These are phyloP conservation scores for Saraca asoca DNA, from an alignment of 331 rosid genomes.

Conservation along the genomic window DNA sequence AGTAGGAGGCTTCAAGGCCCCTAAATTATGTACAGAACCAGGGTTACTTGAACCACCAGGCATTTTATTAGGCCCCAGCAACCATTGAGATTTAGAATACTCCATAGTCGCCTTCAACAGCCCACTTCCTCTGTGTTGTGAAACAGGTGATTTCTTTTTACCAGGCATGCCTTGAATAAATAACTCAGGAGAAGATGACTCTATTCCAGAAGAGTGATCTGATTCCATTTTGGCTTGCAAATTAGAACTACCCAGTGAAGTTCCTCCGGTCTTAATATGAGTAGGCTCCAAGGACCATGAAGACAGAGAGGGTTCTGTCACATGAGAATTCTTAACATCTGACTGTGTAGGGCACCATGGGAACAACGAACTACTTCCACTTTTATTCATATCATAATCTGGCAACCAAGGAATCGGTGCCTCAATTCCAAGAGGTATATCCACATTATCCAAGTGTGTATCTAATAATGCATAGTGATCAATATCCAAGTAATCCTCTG, in stretches of 20 bases:
- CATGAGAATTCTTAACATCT: constrained; percentile 31
- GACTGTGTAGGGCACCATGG: constrained; percentile 35
- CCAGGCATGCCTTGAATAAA: constrained; percentile 37
- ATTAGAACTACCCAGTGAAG: constrained; percentile 39
- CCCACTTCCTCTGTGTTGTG: constrained; percentile 39
- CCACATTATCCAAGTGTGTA: constrained; percentile 68
- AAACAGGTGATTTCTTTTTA: constrained; percentile 43
- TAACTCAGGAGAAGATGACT: constrained; percentile 31
- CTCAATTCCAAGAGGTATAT: constrained; percentile 86
- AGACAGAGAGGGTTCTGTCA: constrained; percentile 29
- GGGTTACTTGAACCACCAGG: constrained; percentile 39
- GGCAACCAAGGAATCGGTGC: constrained; percentile 81
- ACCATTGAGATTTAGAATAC: constrained; percentile 50
- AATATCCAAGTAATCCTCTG: constrained; percentile 56
- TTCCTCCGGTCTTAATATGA: constrained; percentile 32
- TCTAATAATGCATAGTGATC: constrained; percentile 65
- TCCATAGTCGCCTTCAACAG: constrained; percentile 40
- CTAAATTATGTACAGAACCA: constrained; percentile 33
- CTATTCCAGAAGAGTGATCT: constrained; percentile 36
- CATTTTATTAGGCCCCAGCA: constrained; percentile 46
- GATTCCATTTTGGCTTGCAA: constrained; percentile 35
- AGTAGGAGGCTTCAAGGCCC: constrained; percentile 37
- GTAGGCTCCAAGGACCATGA: constrained; percentile 38
- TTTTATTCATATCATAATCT: constrained; percentile 36
- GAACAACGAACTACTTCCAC: constrained; percentile 46